Conservation (phyloP, 2,329 filamentous ascomycete species). For the Colletotrichum incanum region DNA sequence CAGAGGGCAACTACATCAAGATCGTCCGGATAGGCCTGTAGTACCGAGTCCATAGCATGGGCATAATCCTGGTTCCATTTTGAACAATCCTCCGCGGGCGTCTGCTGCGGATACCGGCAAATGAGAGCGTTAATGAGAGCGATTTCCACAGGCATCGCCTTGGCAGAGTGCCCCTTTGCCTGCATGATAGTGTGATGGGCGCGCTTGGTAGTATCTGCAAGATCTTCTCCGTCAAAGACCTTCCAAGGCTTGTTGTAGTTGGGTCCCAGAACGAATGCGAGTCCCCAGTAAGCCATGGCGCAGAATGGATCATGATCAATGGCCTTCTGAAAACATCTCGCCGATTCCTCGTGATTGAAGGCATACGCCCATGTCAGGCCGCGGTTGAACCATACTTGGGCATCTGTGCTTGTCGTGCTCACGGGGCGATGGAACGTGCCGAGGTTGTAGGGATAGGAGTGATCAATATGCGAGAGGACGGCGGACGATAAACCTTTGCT, state of each 20-base stretch:
- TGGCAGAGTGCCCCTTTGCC: constrained; percentile 57
- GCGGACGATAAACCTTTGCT: constrained; percentile 34
- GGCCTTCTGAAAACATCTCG: constrained; percentile 75
- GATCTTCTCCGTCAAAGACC: constrained; percentile 75
- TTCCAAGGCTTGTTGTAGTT: constrained; percentile 87
- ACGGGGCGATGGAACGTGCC: constrained; percentile 71
- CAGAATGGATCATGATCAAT: constrained; percentile 68
- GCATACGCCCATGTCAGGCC: constrained; percentile 82
- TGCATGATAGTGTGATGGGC: constrained; percentile 62
- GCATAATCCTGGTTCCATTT: constrained; percentile 72
- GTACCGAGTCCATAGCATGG: constrained; percentile 57
- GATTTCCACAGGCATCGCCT: constrained; percentile 67
- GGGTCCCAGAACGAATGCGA: constrained; percentile 80
- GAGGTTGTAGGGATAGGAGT: constrained; percentile 71
- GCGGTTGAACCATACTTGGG: constrained; percentile 79
- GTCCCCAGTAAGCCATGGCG: constrained; percentile 78
- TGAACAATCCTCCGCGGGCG: constrained; percentile 64
- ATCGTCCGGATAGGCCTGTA: constrained; percentile 56
- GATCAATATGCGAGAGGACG: constrained; percentile 37
- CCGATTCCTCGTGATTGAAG: constrained; percentile 84
- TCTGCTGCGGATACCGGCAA: constrained; percentile 71
- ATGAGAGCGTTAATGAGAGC: constrained; percentile 76
- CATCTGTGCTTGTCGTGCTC: constrained; percentile 64
- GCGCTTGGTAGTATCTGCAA: constrained; percentile 64
- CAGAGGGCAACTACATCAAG: constrained; percentile 56